Conservation (phyloP, 257 asterid genomes). For the Solanum piurae region DNA sequence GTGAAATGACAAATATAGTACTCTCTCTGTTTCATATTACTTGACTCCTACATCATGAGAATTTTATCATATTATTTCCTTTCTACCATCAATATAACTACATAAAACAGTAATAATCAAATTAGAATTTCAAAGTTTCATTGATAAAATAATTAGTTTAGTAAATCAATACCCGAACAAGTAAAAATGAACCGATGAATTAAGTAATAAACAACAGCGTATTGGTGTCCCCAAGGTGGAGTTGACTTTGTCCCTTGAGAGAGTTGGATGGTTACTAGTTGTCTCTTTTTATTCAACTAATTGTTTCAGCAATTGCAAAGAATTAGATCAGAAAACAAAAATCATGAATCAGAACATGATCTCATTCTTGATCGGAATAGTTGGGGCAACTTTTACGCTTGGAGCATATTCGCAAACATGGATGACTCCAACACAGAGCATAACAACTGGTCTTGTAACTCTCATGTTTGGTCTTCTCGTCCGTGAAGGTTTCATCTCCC, state of each 20-base stretch:
- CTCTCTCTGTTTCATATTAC: too few relatives aligned
- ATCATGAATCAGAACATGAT: slow-evolving; percentile 59
- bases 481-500: slow-evolving; percentile 69
- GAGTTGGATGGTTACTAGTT: not conserved
- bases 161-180: too few relatives aligned
- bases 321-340: not conserved
- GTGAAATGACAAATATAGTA: not conserved
- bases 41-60: too few relatives aligned
- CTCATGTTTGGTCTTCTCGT: slow-evolving; percentile 80
- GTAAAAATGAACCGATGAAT: too few relatives aligned
- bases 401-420: slow-evolving; percentile 73
- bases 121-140: not conserved
- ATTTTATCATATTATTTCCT: not conserved
- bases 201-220: not conserved
- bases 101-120: not conserved
- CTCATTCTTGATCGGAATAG: slow-evolving; percentile 45
- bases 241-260: not conserved
- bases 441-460: slow-evolving; percentile 45
- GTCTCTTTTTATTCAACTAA: not conserved
- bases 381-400: slow-evolving; percentile 64
- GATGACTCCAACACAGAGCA: slow-evolving; percentile 64
- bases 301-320: too few relatives aligned
- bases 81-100: too few relatives aligned
- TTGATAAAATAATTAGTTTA: not conserved
- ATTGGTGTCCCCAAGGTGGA: not conserved